phyloP scores from a whole-genome alignment of 371 early-diverging fungal species.

The Apophysomyces elegans region DNA sequence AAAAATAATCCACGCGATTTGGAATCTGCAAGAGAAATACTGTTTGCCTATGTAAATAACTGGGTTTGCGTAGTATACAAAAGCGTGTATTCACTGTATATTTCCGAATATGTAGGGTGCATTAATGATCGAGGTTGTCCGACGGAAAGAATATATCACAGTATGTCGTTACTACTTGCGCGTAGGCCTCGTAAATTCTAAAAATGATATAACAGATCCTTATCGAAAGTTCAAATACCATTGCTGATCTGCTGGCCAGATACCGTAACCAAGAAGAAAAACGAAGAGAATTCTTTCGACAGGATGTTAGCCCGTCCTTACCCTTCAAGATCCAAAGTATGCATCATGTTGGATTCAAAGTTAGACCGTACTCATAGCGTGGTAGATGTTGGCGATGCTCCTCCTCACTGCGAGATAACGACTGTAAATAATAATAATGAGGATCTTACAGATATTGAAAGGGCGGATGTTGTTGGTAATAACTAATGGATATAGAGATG shows the following conservation, averaged over 20 bases:
- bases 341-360: not conserved
- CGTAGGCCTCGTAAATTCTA: not conserved
- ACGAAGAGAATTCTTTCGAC: constrained; percentile 65
- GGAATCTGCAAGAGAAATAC: constrained; percentile 27
- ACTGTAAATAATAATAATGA: constrained; percentile 50
- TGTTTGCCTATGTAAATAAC: constrained; percentile 46
- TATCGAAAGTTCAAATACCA: constrained; percentile 55
- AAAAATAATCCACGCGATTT: constrained; percentile 25
- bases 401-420: constrained; percentile 72
- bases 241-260: constrained; percentile 67
- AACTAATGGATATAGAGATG: not conserved
- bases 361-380: not conserved
- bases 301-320: constrained; percentile 57
- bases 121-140: constrained; percentile 70
- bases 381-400: constrained; percentile 48
- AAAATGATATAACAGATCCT: constrained; percentile 40
- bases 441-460: constrained; percentile 51
- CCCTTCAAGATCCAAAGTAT: constrained; percentile 62
- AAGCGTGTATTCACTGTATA: no score
- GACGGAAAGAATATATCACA: constrained; percentile 68
- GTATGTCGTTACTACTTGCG: constrained; percentile 28
- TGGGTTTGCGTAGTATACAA: no score
- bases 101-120: constrained; percentile 47
- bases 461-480: constrained; percentile 60
- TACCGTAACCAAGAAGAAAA: constrained; percentile 65